These are phyloP conservation scores for Berberis thunbergii DNA, from an alignment of 164 flowering plant species.

Conservation along the genomic window DNA sequence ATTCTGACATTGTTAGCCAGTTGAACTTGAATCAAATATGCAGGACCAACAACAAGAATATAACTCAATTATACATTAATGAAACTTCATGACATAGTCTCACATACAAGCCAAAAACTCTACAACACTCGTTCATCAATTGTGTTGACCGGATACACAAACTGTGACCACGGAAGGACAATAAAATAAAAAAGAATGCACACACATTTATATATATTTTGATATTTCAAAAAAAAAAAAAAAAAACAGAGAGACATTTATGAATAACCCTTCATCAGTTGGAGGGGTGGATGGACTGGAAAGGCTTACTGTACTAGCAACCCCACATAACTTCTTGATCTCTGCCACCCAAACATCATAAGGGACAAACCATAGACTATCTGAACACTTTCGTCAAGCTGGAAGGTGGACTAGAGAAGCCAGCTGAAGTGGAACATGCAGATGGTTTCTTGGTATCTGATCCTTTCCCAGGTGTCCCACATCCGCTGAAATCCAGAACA, in stretches of 20 bases:
- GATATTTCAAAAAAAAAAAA: conserved; percentile 5
- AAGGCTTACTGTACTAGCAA: too few relatives aligned
- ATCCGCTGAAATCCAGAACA: conserved; percentile 84
- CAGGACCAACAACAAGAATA: too few relatives aligned
- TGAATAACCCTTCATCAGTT: conserved; percentile 62
- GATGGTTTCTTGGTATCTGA: conserved; percentile 28
- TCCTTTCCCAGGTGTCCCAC: conserved; percentile 61
- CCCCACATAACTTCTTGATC: too few relatives aligned
- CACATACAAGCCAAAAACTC: neutral
- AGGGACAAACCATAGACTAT: conserved; percentile 19
- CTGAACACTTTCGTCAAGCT: conserved; percentile 73
- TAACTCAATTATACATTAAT: too few relatives aligned
- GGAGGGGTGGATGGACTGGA: too few relatives aligned
- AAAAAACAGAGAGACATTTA: conserved; percentile 23
- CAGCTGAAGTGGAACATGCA: conserved; percentile 7
- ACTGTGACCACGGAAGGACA: conserved; percentile 1
- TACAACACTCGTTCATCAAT: conserved; percentile 7
- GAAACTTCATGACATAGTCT: too few relatives aligned
- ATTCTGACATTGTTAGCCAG: too few relatives aligned
- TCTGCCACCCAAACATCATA: neutral
- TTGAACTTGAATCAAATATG: too few relatives aligned
- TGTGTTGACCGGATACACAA: conserved; percentile 3
- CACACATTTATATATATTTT: conserved; percentile 3
- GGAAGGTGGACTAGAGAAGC: conserved; percentile 58
- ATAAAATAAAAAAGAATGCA: conserved; percentile 3